Base-by-base conservation (phyloP, 2,329 filamentous ascomycete species). In the Berkeleyomyces basicola region DNA sequence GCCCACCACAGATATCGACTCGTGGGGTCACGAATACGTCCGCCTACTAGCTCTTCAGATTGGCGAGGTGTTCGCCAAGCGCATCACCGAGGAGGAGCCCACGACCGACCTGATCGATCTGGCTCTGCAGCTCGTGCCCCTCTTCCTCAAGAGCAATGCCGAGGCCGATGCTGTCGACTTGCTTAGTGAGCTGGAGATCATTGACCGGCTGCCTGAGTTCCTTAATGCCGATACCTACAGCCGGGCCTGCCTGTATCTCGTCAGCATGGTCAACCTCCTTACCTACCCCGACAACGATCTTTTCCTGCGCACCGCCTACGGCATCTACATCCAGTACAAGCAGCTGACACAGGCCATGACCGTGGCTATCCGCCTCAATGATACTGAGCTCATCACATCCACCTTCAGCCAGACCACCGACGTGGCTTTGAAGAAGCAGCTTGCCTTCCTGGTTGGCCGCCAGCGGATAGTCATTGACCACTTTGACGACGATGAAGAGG, bases 21-120 rank as follows among this genome's bases (percentile, higher is more conserved):
- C 92, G 4, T 99, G 93, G 93, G 93, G 93, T 64, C 95, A 99
- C 73, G 93, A 99, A 79, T 99, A 99, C 74, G 90, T 95, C 71
- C 83, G 95, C 66, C 95, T 99, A 76, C 79, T 99, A 67, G 92
- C 93, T 36, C 79, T 99, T 65, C 92, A 99, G 76, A 93, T 99
- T 67, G 93, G 93, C 63, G 87, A 95, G 74, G 92, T 97, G 67
- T 96, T 95, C 72, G 87, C 84, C 71, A 91, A 90, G 74, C 84
- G 92, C 68, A 77, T 96, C 73, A 86, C 88, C 59, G 86, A 89
- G 40, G 93, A 97, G 65, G 87, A 93, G 72, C 80, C 88, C 36
- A 86, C 86, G 31, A 82, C 89, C 68, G 92, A 99, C 70, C 79
- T 99, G 63, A 83, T 90, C 61, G 85, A 96, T 68, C 83, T 99